Percentiles rank a stretch among this genome's conserved stretches.
Evolutionary conservation across 208 protist genomes (phyloP).

Genomic region (Trypanosoma conorhini): DNA sequence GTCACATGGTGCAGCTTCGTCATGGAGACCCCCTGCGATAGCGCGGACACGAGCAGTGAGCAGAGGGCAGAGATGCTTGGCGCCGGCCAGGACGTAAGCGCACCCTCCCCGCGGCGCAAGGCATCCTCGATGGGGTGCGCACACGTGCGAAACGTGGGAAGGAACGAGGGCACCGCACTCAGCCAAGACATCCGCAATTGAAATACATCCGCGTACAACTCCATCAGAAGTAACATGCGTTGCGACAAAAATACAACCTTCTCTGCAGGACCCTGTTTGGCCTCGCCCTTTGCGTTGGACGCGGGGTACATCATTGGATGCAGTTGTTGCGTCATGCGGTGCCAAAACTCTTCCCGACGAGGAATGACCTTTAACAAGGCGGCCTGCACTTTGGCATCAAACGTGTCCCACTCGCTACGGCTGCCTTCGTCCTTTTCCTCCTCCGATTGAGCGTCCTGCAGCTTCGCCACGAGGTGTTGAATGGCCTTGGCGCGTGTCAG

Average conservation of each 20-base stretch:
- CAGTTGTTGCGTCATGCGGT: conserved; percentile 90
- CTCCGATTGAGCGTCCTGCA: conserved; percentile 35
- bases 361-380: conserved; percentile 66
- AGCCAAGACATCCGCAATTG: conserved; percentile 75
- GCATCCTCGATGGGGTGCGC: conserved; percentile 44
- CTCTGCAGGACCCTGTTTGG: conserved; percentile 16
- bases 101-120: conserved; percentile 33
- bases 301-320: conserved; percentile 47
- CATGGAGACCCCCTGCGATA: conserved; percentile 69
- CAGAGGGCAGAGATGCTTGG: conserved; percentile 64
- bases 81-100: conserved; percentile 27
- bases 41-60: conserved; percentile 61
- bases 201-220: conserved; percentile 77
- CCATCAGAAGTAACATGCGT: conserved; percentile 82
- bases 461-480: conserved; percentile 45
- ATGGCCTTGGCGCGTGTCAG: conserved; percentile 72
- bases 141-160: conserved; percentile 48
- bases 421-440: conserved; percentile 16
- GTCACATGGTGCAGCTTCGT: conserved; percentile 87
- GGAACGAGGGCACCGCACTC: conserved; percentile 62
- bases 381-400: conserved; percentile 65
- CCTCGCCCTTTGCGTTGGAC: conserved; percentile 7
- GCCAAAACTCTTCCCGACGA: conserved; percentile 90
- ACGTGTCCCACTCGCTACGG: conserved; percentile 59
- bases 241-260: conserved; percentile 70